Evolutionary conservation across 179 eudicot genomes (phyloP), one percentile per base, ranked within the genome.

Genomic region (Heliamphora pulchella): DNA sequence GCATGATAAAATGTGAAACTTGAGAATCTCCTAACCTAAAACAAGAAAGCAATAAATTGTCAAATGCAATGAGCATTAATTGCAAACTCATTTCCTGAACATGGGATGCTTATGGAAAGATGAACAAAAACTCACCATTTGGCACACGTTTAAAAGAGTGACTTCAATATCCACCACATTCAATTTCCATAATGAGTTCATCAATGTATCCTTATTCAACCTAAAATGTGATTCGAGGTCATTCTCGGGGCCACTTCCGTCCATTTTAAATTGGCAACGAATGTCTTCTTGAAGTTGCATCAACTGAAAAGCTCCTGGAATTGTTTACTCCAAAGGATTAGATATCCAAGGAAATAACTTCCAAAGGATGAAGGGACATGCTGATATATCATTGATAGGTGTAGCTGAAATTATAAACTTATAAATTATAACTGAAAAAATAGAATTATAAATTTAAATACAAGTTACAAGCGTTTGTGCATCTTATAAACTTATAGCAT

Each of bases 161-260:
- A 94, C 87, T 87, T 95, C 98, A 53, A 95, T 94, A 78, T 95
- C 98, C 13, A 94, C 98, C 2, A 93, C 98, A 86, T 94, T 94
- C 85, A 95, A 71, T 79, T 94, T 95, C 98, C 98, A 95, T 0
- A 95, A 72, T 1, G 98, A 93, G 88, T 84, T 94, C 94, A 94
- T 92, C 64, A 95, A 90, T 14, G 88, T 86, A n/a, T 94, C 96
- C 81, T 89, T 93, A 83, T 92, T 93, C 48, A 78, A 81, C 64
- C 85, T 82, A 57, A 89, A 81, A 78, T 93, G 95, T 54, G 98
- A 86, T 74, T 94, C 94, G n/a, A 89, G 84, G 80, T 89, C 89
- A 80, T 90, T 91, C 9, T 85, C 89, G 50, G 90, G 87, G 48
- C 90, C 91, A 72, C 84, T 89, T 17, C 92, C 94, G 47, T 91